Evolutionary conservation across 495 filamentous ascomycete species (phyloP), one percentile per base, ranked within the genome.

Genomic region (Melanomma pulvis-pyrius): DNA sequence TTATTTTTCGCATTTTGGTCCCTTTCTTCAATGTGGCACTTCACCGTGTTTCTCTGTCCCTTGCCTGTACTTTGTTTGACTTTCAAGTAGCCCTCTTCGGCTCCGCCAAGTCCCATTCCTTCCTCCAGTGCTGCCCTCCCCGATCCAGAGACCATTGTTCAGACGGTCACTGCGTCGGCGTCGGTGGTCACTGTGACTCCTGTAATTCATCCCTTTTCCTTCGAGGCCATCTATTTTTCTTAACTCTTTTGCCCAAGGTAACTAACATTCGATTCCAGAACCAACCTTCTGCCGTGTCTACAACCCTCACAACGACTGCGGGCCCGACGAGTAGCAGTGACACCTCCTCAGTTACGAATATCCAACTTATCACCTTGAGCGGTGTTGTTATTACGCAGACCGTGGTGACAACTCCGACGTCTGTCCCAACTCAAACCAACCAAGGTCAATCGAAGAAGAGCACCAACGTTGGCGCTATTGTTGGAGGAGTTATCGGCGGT

Each of bases 401-500:
- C 8, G 54, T 73, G 24, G 61, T 69, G 5, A 30, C 25, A 17
- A 66, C 48, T 24, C 50, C 61, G 0, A 48, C 64, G 9, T n/a
- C 71, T 19, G 46, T 21, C 25, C 15, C 59, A 59, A 21, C 50
- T 29, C n/a, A n/a, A n/a, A n/a, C n/a, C n/a, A n/a, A 25, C n/a
- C 19, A 41, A 13, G 22, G 15, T 0, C 12, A 21, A 1, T 34
- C 48, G 7, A 65, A 63, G 17, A 55, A 66, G n/a, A 34, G 54
- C 26, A 30, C 52, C 13, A 41, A 55, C 19, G 26, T 28, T 32
- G 70, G 72, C 12, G 57, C 55, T 1, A 74, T 72, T 52, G 72
- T 59, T 2, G 72, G 67, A 22, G 55, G 54, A 19, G 70, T 71
- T 1, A 44, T 74, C 13, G 72, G 67, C 17, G 68, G 59, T 17